Evolutionary conservation across 345 rosid species (phyloP).

Genomic region (Pseudoturritis turrita): DNA sequence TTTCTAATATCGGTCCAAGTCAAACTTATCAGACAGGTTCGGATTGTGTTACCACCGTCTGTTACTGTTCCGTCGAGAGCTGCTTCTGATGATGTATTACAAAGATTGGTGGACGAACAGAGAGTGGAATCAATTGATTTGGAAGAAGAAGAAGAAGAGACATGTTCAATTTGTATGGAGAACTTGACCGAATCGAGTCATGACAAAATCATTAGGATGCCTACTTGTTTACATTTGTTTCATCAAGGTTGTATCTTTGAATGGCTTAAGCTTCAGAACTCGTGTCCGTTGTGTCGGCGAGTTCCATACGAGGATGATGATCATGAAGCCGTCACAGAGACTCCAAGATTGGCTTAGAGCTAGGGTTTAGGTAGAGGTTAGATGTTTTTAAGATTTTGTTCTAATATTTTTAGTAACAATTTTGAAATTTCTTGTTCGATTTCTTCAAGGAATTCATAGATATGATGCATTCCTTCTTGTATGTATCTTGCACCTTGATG

Average conservation of each 20-base stretch:
- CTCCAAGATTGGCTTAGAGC: background rate
- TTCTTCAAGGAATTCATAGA: background rate
- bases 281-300: background rate
- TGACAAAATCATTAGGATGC: background rate
- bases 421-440: background rate
- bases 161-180: conserved; percentile 10
- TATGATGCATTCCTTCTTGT: no score
- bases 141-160: background rate
- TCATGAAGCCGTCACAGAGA: background rate
- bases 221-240: conserved; percentile 7
- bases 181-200: background rate
- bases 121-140: background rate
- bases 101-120: background rate
- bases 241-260: conserved; percentile 11
- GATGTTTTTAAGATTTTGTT: background rate
- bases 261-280: background rate
- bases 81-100: background rate
- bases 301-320: background rate
- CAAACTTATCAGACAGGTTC: background rate
- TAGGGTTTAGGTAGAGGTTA: background rate
- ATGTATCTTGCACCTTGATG: background rate
- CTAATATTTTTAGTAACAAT: background rate
- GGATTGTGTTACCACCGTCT: background rate
- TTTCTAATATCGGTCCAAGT: background rate
- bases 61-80: background rate